Conservation (phyloP, 495 filamentous ascomycete genomes). For the Beverwykella pulmonaria region DNA sequence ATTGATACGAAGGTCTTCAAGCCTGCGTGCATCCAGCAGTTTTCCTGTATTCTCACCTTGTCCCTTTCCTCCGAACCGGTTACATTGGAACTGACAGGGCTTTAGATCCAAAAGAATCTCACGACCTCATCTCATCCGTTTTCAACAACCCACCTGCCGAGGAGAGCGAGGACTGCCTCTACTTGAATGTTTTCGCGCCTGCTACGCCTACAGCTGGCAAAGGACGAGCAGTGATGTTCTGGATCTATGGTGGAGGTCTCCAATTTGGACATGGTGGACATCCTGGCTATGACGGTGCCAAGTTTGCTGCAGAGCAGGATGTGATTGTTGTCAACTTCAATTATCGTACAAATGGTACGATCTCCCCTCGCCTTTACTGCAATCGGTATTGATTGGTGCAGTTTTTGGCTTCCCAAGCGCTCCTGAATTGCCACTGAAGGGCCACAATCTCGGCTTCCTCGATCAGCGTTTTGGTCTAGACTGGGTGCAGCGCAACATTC, state of each 20-base stretch:
- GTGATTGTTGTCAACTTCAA: constrained; percentile 31
- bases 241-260: constrained; percentile 36
- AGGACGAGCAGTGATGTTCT: constrained; percentile 36
- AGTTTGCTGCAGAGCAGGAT: constrained; percentile 30
- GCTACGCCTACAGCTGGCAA: constrained; percentile 44
- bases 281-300: constrained; percentile 25
- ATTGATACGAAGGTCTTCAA: constrained; percentile 43
- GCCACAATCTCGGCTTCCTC: constrained; percentile 26
- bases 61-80: neutral
- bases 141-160: constrained; percentile 42
- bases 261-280: constrained; percentile 18
- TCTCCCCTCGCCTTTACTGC: neutral
- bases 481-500: constrained; percentile 33
- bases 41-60: neutral
- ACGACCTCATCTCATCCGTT: constrained; percentile 38
- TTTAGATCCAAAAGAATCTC: neutral
- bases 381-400: neutral
- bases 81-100: neutral
- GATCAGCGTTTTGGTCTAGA: constrained; percentile 30
- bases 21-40: constrained; percentile 47
- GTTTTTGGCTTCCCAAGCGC: constrained; percentile 29
- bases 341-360: constrained; percentile 32
- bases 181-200: constrained; percentile 47
- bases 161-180: constrained; percentile 50
- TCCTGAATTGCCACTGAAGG: constrained; percentile 10